phyloP scores from a whole-genome alignment of 129 eudicot genomes.

The Calendula officinalis region DNA sequence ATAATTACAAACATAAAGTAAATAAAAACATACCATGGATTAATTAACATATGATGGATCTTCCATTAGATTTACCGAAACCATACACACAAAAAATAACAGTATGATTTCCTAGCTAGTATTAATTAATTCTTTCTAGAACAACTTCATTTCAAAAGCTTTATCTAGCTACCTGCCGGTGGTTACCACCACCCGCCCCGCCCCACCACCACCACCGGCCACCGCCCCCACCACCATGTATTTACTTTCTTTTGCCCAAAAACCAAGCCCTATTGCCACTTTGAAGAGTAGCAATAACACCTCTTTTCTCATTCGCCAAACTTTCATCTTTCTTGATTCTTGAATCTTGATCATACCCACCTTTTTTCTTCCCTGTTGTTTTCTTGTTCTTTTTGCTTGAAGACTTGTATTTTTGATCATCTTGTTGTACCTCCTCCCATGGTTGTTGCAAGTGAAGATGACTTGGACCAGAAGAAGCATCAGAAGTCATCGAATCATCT shows the following conservation, averaged over 20 bases:
- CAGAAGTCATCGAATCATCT: slow-evolving; percentile 89
- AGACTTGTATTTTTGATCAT: slow-evolving; percentile 4
- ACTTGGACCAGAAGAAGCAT: slow-evolving; percentile 81
- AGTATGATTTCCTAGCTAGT: slow-evolving; percentile 35
- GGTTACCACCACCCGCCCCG: neutral
- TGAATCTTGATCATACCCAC: slow-evolving; percentile 13
- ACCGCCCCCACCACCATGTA: neutral
- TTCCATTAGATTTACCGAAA: slow-evolving; percentile 38
- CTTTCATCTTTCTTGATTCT: slow-evolving; percentile 26
- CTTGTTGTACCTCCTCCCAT: slow-evolving; percentile 28
- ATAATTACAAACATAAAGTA: neutral
- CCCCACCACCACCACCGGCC: neutral
- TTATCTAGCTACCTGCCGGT: slow-evolving; percentile 31
- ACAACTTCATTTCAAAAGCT: slow-evolving; percentile 38
- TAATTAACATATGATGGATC: slow-evolving; percentile 32
- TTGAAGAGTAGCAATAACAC: slow-evolving; percentile 37
- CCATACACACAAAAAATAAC: slow-evolving; percentile 45
- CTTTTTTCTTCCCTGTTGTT: slow-evolving; percentile 33
- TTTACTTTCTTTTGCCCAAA: slow-evolving; percentile 39
- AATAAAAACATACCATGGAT: slow-evolving; percentile 2
- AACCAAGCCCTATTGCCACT: slow-evolving; percentile 48
- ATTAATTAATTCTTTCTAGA: slow-evolving; percentile 25
- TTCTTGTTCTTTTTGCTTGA: slow-evolving; percentile 38
- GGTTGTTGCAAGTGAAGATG: slow-evolving; percentile 36
- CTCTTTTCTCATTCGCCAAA: slow-evolving; percentile 28